phyloP scores from a whole-genome alignment of 306 rosid genomes.

The Glycine tomentella region DNA sequence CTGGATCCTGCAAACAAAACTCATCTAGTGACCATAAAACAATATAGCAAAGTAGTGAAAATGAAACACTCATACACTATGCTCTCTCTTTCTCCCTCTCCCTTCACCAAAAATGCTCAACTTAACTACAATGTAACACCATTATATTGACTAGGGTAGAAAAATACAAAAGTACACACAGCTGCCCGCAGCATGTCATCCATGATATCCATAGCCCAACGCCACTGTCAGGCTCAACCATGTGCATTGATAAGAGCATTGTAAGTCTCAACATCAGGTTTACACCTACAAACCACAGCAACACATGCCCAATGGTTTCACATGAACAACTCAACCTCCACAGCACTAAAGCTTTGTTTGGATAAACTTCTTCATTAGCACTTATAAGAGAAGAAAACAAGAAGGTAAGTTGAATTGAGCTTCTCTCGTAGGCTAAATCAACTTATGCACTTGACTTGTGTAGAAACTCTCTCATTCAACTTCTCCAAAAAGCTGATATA shows the following conservation, averaged over 20 bases:
- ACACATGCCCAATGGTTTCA: background rate
- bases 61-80: constrained; percentile 10
- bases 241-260: constrained; percentile 87
- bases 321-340: too few species aligned
- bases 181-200: constrained; percentile 96
- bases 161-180: constrained; percentile 85
- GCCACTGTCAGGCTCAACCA: constrained; percentile 94
- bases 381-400: too few species aligned
- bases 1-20: background rate
- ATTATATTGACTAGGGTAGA: constrained; percentile 65
- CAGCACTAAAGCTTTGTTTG: background rate
- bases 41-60: constrained; percentile 1
- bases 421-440: too few species aligned
- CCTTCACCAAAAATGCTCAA: constrained; percentile 1
- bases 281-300: constrained; percentile 67
- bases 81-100: constrained; percentile 2
- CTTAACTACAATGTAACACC: constrained; percentile 29
- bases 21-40: constrained; percentile 23
- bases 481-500: background rate
- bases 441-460: too few species aligned
- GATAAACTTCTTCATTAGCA: background rate
- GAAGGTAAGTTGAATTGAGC: too few species aligned
- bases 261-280: constrained; percentile 91
- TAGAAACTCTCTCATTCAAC: too few species aligned
- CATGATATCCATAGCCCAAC: constrained; percentile 98